A percentile compares a stretch with the other conserved stretches of the same genome.
phyloP scores from a whole-genome alignment of 2,329 filamentous ascomycete genomes.

The Gnomoniopsis sp. region DNA sequence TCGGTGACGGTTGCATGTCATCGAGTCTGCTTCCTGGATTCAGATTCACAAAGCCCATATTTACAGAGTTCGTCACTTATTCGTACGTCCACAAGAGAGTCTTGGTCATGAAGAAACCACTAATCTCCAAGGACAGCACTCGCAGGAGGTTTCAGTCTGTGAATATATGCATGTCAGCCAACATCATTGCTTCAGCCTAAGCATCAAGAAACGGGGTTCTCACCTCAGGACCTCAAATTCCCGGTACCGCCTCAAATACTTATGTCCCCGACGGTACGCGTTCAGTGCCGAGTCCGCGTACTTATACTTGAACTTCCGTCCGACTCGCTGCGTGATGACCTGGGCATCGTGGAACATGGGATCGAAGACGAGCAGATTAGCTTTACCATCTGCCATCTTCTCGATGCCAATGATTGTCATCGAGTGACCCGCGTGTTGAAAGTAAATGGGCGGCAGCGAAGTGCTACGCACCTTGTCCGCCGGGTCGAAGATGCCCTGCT shows the following conservation, averaged over 20 bases:
- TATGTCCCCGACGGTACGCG: conserved; percentile 67
- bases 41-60: not conserved
- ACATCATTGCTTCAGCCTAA: too few relatives aligned
- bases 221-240: conserved; percentile 79
- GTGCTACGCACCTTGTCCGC: conserved; percentile 67
- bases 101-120: not conserved
- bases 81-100: not conserved
- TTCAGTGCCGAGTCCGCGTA: conserved; percentile 57
- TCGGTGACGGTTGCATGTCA: not conserved
- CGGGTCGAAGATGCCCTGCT: conserved; percentile 45
- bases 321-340: conserved; percentile 58
- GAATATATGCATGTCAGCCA: not conserved
- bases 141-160: conserved; percentile 8
- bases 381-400: conserved; percentile 57
- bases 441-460: conserved; percentile 76
- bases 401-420: conserved; percentile 88
- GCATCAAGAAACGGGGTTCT: not conserved
- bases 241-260: conserved; percentile 66
- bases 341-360: conserved; percentile 73
- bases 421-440: conserved; percentile 87
- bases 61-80: not conserved
- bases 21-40: not conserved
- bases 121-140: not conserved
- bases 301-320: conserved; percentile 40
- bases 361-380: conserved; percentile 81